These are phyloP conservation scores for Pythium coloratum DNA, from an alignment of 352 stramenopile species.

Conservation along the genomic window DNA sequence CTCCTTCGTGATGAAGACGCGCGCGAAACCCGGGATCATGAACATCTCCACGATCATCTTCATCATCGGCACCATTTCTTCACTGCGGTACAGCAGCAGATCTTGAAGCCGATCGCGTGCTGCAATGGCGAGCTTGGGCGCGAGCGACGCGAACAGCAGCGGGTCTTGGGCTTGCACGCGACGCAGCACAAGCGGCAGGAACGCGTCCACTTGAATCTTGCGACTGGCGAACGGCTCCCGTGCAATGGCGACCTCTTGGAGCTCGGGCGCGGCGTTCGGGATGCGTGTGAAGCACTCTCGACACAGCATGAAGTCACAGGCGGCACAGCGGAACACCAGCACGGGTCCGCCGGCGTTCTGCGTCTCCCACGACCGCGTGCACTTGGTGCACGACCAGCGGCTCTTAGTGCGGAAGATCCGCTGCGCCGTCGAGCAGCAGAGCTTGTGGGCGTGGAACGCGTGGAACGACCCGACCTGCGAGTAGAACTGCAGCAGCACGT, in stretches of 20 bases:
- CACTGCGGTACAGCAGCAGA: constrained; percentile 49
- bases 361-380: constrained; percentile 27
- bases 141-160: constrained; percentile 23
- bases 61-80: constrained; percentile 37
- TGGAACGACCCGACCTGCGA: constrained; percentile 29
- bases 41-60: constrained; percentile 54
- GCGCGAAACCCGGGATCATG: constrained; percentile 32
- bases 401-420: constrained; percentile 27
- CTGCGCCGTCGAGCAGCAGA: constrained; percentile 22
- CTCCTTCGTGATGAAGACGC: constrained; percentile 34
- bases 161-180: constrained; percentile 21
- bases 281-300: constrained; percentile 51
- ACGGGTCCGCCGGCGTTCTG: constrained; percentile 12
- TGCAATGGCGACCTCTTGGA: constrained; percentile 13
- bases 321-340: constrained; percentile 25
- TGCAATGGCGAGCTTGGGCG: constrained; percentile 44
- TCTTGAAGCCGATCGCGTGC: constrained; percentile 52
- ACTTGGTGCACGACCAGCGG: constrained; percentile 29
- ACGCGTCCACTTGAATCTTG: constrained; percentile 21
- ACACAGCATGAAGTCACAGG: constrained; percentile 28
- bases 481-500: constrained; percentile 31
- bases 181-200: constrained; percentile 42
- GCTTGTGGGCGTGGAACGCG: constrained; percentile 33
- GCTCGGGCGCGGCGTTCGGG: constrained; percentile 38
- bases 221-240: constrained; percentile 8